These are phyloP conservation scores for Neoboletus brunneissimus DNA, from an alignment of 768 basidiomycete species.

Conservation along the genomic window DNA sequence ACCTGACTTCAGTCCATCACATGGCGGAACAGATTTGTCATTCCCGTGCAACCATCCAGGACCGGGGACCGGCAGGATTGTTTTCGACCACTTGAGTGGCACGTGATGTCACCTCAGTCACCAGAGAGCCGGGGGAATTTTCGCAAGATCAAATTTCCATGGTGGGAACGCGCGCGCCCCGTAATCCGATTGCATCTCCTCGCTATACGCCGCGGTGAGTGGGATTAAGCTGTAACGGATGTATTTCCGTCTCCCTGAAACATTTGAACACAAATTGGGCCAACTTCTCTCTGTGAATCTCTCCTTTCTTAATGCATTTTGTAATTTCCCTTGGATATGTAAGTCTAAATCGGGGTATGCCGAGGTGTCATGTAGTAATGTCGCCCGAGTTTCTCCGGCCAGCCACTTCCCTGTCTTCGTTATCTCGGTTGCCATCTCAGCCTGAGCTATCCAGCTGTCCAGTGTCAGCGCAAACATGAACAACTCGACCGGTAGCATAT, in stretches of 20 bases:
- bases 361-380: neutral
- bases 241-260: neutral
- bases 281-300: neutral
- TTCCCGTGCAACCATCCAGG: too few species aligned
- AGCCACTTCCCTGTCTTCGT: neutral
- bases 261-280: neutral
- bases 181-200: neutral
- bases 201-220: neutral
- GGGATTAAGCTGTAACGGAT: neutral
- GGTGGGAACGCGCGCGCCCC: neutral
- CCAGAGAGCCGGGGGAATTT: too few species aligned
- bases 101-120: too few species aligned
- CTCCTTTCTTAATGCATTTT: neutral
- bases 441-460: neutral
- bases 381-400: too few species aligned
- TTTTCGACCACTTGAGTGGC: too few species aligned
- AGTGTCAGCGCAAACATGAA: neutral
- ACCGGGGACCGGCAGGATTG: too few species aligned
- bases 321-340: neutral
- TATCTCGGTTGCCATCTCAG: neutral
- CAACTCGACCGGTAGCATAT: constrained; percentile 13
- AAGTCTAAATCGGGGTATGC: constrained; percentile 7
- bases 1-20: constrained; percentile 3
- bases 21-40: neutral
- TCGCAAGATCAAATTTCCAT: too few species aligned